phyloP scores from a whole-genome alignment of 176 grass and related monocot species.

The Poa pratensis region DNA sequence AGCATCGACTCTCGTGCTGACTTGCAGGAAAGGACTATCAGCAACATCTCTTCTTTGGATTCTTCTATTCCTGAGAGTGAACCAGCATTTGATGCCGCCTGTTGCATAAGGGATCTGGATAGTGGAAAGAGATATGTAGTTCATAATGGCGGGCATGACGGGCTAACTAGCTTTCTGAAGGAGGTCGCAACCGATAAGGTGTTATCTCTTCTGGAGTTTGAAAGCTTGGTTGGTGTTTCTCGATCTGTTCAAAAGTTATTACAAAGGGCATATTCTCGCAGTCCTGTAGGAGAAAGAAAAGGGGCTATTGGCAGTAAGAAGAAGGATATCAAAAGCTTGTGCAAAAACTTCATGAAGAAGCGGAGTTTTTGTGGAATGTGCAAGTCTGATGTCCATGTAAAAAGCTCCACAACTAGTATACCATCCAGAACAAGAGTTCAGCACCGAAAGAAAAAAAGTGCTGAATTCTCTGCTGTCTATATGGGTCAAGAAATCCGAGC shows the following conservation, averaged over 20 bases:
- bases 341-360: slow-evolving; percentile 61
- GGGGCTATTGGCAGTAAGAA: slow-evolving; percentile 35
- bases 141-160: slow-evolving; percentile 33
- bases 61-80: slow-evolving; percentile 41
- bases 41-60: slow-evolving; percentile 25
- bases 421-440: slow-evolving; percentile 63
- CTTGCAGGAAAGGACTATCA: slow-evolving; percentile 49
- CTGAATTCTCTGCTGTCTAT: slow-evolving; percentile 78
- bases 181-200: slow-evolving; percentile 70
- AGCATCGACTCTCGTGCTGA: slow-evolving; percentile 4
- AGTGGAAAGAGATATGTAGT: slow-evolving; percentile 51
- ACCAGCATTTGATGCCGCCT: slow-evolving; percentile 17
- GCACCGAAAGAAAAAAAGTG: slow-evolving; percentile 60
- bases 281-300: background rate
- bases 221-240: slow-evolving; percentile 64
- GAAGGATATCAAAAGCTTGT: slow-evolving; percentile 56
- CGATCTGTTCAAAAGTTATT: slow-evolving; percentile 47
- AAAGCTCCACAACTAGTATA: slow-evolving; percentile 37
- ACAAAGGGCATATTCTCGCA: slow-evolving; percentile 30
- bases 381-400: slow-evolving; percentile 57
- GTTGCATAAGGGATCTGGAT: slow-evolving; percentile 60
- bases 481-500: slow-evolving; percentile 90
- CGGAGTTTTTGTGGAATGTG: slow-evolving; percentile 44
- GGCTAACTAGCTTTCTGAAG: slow-evolving; percentile 52
- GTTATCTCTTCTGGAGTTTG: slow-evolving; percentile 64